phyloP scores from a whole-genome alignment of 225 moss, liverwort and hornwort species.

The Straminergon stramineum region DNA sequence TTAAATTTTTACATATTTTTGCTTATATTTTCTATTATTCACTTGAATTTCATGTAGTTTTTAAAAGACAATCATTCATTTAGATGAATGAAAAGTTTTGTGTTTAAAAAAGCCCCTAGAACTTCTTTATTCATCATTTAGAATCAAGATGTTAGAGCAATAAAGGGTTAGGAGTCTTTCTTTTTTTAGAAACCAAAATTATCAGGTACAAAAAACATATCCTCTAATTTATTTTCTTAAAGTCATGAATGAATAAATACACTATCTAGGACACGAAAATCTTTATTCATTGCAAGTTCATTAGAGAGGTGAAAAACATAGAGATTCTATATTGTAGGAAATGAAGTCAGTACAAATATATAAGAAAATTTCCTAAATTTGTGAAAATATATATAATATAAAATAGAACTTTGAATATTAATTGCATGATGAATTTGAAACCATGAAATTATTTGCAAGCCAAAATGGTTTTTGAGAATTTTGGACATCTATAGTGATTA shows the following conservation, averaged over 20 bases:
- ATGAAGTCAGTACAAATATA: background rate
- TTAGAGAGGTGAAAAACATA: background rate
- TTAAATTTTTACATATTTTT: background rate
- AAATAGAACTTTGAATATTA: background rate
- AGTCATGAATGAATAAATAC: background rate
- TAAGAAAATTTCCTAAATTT: background rate
- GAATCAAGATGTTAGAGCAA: fast-evolving
- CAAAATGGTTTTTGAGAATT: background rate
- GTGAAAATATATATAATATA: background rate
- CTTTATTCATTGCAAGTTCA: background rate
- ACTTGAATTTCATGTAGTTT: background rate
- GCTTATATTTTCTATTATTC: no score
- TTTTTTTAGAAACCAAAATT: background rate
- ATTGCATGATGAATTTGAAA: background rate
- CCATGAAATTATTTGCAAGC: background rate
- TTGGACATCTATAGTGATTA: background rate
- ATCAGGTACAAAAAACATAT: background rate
- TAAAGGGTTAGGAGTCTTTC: background rate
- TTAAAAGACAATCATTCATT: background rate
- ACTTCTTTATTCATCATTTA: fast-evolving
- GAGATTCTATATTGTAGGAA: background rate
- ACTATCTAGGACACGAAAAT: background rate
- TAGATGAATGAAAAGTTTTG: background rate
- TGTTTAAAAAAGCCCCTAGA: fast-evolving
- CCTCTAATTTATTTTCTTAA: background rate